Evolutionary conservation across 257 asterid genomes (phyloP).

Genomic region (Linaria vulgaris): DNA sequence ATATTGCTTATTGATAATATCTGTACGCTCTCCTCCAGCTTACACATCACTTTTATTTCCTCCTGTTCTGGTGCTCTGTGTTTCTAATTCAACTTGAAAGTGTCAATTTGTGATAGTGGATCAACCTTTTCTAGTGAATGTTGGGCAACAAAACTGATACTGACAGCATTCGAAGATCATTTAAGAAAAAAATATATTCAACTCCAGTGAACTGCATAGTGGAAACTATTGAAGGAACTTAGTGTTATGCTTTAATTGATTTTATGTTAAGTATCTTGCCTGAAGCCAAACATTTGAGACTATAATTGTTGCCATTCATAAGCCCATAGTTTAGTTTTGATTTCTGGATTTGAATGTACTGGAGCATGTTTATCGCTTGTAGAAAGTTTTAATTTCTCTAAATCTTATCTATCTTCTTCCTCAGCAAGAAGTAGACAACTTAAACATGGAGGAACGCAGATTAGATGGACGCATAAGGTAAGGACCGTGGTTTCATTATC

Average conservation of each 20-base stretch:
- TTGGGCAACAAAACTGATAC: slow-evolving; percentile 7
- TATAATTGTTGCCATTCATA: too few species aligned
- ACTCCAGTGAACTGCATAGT: not conserved
- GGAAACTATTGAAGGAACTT: slow-evolving; percentile 3
- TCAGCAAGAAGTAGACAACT: slow-evolving; percentile 63
- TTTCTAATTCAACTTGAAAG: not conserved
- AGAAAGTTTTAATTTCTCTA: slow-evolving; percentile 4
- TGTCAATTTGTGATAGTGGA: slow-evolving; percentile 11
- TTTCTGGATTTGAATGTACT: too few species aligned
- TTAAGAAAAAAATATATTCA: slow-evolving; percentile 5
- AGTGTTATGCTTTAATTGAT: slow-evolving; percentile 9
- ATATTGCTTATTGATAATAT: not conserved
- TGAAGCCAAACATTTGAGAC: too few species aligned
- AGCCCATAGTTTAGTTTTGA: too few species aligned
- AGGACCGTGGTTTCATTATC: slow-evolving; percentile 14
- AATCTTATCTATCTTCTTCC: slow-evolving; percentile 30
- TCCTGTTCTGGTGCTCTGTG: not conserved
- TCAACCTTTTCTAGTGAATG: not conserved
- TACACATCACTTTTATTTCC: slow-evolving; percentile 6
- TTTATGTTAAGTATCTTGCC: slow-evolving; percentile 3
- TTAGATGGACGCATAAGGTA: slow-evolving; percentile 63
- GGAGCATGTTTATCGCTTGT: not conserved
- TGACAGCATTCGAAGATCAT: slow-evolving; percentile 6
- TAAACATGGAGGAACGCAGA: slow-evolving; percentile 49
- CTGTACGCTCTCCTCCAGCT: not conserved